Evolutionary conservation across 441 rosid species (phyloP).

Genomic region (Syzygium malaccense): DNA sequence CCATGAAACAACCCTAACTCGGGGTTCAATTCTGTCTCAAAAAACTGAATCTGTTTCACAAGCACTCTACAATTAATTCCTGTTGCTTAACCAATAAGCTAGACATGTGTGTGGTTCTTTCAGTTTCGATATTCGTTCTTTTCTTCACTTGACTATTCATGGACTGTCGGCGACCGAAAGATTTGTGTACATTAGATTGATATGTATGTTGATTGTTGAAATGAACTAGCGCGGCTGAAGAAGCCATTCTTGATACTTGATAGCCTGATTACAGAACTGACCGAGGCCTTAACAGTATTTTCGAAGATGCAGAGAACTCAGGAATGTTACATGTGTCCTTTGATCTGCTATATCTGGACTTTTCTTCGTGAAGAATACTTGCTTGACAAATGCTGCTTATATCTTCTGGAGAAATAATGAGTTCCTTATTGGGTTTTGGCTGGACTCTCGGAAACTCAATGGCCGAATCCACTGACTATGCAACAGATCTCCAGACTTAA

Average conservation of each 20-base stretch:
- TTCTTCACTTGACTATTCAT: not conserved
- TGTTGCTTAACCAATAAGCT: not conserved
- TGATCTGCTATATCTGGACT: not conserved
- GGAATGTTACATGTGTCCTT: not conserved
- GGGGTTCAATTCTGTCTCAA: constrained; percentile 6
- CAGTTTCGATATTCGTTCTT: not conserved
- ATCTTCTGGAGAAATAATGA: not conserved
- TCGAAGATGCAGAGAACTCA: not conserved
- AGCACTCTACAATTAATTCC: not conserved
- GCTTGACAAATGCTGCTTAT: not conserved
- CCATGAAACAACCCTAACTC: not conserved
- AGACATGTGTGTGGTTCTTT: not conserved
- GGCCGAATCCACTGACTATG: not conserved
- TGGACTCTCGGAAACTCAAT: not conserved
- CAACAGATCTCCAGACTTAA: not conserved
- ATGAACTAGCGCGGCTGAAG: not conserved
- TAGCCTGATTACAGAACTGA: not conserved
- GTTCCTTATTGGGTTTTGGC: not conserved
- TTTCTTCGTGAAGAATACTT: not conserved
- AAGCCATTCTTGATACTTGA: not conserved
- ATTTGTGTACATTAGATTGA: not conserved
- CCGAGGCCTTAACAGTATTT: not conserved
- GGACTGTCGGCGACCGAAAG: not conserved
- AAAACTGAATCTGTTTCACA: not conserved
- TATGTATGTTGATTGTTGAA: not conserved